Conservation (phyloP, 116 monocot genomes). For the Thalassia testudinum region DNA sequence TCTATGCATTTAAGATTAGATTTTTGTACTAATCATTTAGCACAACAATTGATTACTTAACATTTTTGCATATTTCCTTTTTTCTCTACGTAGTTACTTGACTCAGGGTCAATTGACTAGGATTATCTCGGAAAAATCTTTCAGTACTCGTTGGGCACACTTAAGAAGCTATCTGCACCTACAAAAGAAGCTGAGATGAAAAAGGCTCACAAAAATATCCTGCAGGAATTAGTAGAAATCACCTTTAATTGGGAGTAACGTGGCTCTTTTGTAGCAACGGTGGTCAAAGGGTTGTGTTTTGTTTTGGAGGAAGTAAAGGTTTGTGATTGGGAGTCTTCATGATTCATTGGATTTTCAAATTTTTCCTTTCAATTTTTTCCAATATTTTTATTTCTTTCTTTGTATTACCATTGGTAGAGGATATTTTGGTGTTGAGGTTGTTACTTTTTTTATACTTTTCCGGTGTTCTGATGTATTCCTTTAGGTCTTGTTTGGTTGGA, state of each 20-base stretch:
- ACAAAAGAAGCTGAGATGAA: conserved; percentile 69
- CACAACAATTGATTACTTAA: no score
- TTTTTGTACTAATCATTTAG: no score
- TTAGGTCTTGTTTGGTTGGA: no score
- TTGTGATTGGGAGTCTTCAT: neutral
- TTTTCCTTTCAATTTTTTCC: no score
- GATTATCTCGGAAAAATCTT: conserved; percentile 76
- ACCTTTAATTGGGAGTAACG: conserved; percentile 28
- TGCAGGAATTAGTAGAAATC: conserved; percentile 35
- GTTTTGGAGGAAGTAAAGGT: conserved; percentile 91
- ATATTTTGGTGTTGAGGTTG: no score
- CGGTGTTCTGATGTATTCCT: no score
- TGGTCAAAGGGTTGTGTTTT: conserved; percentile 76
- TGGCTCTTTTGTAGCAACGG: conserved; percentile 34
- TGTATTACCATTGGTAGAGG: no score
- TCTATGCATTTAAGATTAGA: no score
- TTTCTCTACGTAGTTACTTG: conserved; percentile 18
- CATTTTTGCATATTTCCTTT: neutral
- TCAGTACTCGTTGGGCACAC: conserved; percentile 49
- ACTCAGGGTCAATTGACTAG: conserved; percentile 44
- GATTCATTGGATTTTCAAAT: no score
- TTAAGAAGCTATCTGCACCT: conserved; percentile 59
- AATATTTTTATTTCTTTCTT: no score
- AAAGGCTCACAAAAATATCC: conserved; percentile 42
- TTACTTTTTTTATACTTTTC: no score